A percentile compares a stretch with the other conserved stretches of the same genome.
These are phyloP conservation scores for Knufia fluminis DNA, from an alignment of 2,329 filamentous ascomycete species.

Conservation along the genomic window DNA sequence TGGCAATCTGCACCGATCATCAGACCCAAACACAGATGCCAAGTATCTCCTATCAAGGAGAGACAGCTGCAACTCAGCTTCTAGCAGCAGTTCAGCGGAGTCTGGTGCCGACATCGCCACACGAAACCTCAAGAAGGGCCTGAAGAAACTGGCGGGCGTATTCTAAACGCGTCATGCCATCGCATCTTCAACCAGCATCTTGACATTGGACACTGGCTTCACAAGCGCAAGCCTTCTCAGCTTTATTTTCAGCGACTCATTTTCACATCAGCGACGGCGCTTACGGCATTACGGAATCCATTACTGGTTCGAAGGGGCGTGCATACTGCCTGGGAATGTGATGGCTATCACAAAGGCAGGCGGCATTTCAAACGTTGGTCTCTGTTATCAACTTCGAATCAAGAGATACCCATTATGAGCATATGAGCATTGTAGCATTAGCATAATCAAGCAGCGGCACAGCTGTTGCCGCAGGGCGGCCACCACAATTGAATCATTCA, in stretches of 20 bases:
- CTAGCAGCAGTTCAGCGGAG: slow-evolving; percentile 15
- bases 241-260: neutral
- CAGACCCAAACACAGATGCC: neutral
- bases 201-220: neutral
- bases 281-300: neutral
- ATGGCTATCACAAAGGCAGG: slow-evolving; percentile 3
- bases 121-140: slow-evolving; percentile 19
- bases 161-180: slow-evolving; percentile 2
- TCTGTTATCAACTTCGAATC: slow-evolving; percentile 10
- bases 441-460: neutral
- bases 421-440: slow-evolving; percentile 8
- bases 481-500: neutral
- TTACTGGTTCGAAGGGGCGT: slow-evolving; percentile 9
- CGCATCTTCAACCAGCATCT: neutral
- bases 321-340: slow-evolving; percentile 6
- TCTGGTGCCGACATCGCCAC: slow-evolving; percentile 21
- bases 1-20: slow-evolving; percentile 38
- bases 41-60: neutral
- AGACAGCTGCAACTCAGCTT: slow-evolving; percentile 1
- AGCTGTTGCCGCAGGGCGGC: neutral
- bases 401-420: slow-evolving; percentile 8
- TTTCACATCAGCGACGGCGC: slow-evolving; percentile 7
- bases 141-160: slow-evolving; percentile 20
- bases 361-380: slow-evolving; percentile 9
- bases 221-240: neutral